A percentile compares a stretch with the other conserved stretches of the same genome.
Evolutionary conservation across 116 monocot species (phyloP).

Genomic region (Phalaenopsis hybrid): DNA sequence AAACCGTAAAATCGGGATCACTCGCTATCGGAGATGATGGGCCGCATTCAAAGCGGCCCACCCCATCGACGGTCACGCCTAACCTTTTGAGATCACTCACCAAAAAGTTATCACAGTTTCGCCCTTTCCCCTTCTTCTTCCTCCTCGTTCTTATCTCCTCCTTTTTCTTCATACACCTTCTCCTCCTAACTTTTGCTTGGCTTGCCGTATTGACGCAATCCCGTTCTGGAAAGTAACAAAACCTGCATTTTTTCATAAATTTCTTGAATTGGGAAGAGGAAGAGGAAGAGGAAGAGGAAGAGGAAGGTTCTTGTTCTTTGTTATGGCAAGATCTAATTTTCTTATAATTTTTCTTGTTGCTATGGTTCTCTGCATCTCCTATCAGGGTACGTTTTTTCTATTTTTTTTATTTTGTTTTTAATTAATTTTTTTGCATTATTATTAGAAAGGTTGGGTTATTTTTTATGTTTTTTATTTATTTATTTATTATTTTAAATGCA

Average conservation of each 20-base stretch:
- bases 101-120: not conserved
- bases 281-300: too few species aligned
- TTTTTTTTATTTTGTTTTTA: not conserved
- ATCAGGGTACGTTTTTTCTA: not conserved
- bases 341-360: not conserved
- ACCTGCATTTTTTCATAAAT: not conserved
- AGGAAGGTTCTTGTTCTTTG: not conserved
- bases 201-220: not conserved
- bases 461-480: not conserved
- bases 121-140: not conserved
- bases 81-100: not conserved
- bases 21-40: not conserved
- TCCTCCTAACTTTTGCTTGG: not conserved
- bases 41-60: slow-evolving; percentile 4
- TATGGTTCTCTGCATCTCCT: not conserved
- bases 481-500: not conserved
- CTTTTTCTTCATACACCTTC: not conserved
- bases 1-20: not conserved
- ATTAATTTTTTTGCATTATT: not conserved
- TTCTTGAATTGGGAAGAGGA: not conserved
- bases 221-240: not conserved
- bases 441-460: not conserved
- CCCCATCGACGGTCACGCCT: not conserved
- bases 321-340: not conserved
- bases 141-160: not conserved